These are phyloP conservation scores for Cokeromyces recurvatus DNA, from an alignment of 371 early-diverging fungal genomes.

Conservation along the genomic window DNA sequence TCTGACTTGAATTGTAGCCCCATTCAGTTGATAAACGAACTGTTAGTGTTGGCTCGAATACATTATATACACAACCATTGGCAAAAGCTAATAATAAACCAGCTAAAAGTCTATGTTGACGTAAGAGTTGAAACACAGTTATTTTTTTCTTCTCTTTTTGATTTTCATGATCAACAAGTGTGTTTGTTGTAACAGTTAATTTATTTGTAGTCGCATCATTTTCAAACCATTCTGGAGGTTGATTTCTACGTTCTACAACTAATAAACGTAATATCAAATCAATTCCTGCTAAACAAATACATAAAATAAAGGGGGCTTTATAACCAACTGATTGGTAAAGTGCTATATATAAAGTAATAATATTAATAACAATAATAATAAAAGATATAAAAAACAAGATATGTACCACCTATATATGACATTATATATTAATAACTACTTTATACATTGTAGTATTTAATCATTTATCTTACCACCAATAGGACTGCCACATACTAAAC, in stretches of 20 bases:
- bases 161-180: neutral
- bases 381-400: no score
- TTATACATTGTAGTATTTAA: no score
- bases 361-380: no score
- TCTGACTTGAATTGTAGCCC: slow-evolving; percentile 36
- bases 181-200: neutral
- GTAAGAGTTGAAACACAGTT: slow-evolving; percentile 11
- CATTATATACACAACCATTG: slow-evolving; percentile 13
- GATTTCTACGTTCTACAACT: slow-evolving; percentile 36
- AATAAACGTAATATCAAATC: slow-evolving; percentile 39
- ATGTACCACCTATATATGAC: neutral
- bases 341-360: slow-evolving; percentile 1
- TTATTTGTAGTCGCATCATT: neutral
- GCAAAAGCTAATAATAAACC: slow-evolving; percentile 17
- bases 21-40: slow-evolving; percentile 38
- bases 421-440: no score
- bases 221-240: slow-evolving; percentile 14
- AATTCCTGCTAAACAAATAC: slow-evolving; percentile 46
- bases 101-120: slow-evolving; percentile 16
- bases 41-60: slow-evolving; percentile 41
- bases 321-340: slow-evolving; percentile 51
- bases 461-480: slow-evolving; percentile 43
- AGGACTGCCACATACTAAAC: slow-evolving; percentile 50
- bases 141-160: neutral
- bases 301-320: slow-evolving; percentile 61